These are phyloP conservation scores for Dacryopinax primogenitus DNA, from an alignment of 768 basidiomycete genomes.

Conservation along the genomic window DNA sequence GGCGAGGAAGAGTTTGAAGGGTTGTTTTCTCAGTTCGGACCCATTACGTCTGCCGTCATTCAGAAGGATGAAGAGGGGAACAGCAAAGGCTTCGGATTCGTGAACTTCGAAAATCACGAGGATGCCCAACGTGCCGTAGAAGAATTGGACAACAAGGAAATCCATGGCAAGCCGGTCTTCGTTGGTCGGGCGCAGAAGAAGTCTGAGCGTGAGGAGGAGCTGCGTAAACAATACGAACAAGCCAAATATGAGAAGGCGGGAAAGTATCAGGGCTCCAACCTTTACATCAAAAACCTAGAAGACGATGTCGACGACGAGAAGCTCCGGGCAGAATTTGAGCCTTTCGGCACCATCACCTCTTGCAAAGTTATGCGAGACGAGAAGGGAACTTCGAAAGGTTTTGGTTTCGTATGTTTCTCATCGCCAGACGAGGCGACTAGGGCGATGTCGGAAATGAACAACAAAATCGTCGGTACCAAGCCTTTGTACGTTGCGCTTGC, in stretches of 20 bases:
- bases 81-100: constrained; percentile 96
- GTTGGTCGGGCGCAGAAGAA: constrained; percentile 98
- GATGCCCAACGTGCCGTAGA: constrained; percentile 86
- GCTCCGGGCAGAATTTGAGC: constrained; percentile 89
- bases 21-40: constrained; percentile 65
- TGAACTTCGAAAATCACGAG: constrained; percentile 90
- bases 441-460: constrained; percentile 99
- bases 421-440: constrained; percentile 98
- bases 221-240: constrained; percentile 84
- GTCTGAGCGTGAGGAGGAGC: constrained; percentile 92
- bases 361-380: constrained; percentile 99
- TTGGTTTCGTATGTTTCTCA: constrained; percentile 98
- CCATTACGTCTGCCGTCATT: constrained; percentile 78
- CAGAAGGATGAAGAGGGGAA: constrained; percentile 75
- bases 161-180: constrained; percentile 79
- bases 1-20: constrained; percentile 74
- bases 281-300: constrained; percentile 99
- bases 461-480: constrained; percentile 98
- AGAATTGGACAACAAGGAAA: constrained; percentile 69
- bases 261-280: constrained; percentile 98
- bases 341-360: constrained; percentile 93
- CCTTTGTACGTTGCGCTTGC: constrained; percentile 97
- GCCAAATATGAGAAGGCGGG: constrained; percentile 93
- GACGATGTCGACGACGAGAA: constrained; percentile 97
- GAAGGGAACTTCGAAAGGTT: constrained; percentile 83